These are phyloP conservation scores for Yamadazyma trypodendri DNA, from an alignment of 1,139 yeast species.

Conservation along the genomic window DNA sequence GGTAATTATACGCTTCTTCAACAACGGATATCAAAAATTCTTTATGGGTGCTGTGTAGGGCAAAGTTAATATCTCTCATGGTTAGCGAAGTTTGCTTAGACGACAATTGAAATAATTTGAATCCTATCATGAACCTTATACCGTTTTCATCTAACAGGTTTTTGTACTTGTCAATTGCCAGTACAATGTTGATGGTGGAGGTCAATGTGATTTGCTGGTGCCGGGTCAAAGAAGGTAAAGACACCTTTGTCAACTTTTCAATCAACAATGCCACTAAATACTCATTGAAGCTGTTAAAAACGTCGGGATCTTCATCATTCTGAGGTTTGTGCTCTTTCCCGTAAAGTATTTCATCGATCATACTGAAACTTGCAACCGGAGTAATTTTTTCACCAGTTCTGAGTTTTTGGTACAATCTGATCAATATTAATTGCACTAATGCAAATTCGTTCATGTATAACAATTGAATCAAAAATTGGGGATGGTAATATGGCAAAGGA, in stretches of 20 bases:
- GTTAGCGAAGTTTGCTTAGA: constrained; percentile 48
- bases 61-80: constrained; percentile 87
- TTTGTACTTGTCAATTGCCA: constrained; percentile 46
- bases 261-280: constrained; percentile 50
- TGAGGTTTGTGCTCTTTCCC: constrained; percentile 5
- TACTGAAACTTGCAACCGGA: constrained; percentile 38
- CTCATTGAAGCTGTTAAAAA: constrained; percentile 42
- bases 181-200: constrained; percentile 64
- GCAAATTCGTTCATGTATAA: constrained; percentile 61
- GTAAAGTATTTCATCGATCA: constrained; percentile 19
- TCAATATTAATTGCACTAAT: constrained; percentile 58
- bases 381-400: constrained; percentile 36
- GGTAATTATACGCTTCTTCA: constrained; percentile 43
- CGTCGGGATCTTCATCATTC: constrained; percentile 15
- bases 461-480: constrained; percentile 80
- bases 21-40: constrained; percentile 60
- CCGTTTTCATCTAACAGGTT: constrained; percentile 72
- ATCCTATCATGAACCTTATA: constrained; percentile 67
- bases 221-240: constrained; percentile 80
- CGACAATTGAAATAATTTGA: constrained; percentile 59
- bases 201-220: constrained; percentile 88
- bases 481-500: constrained; percentile 87
- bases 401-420: constrained; percentile 49
- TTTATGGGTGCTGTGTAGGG: constrained; percentile 77
- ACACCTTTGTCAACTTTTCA: constrained; percentile 59